These are phyloP conservation scores for Platanthera guangdongensis DNA, from an alignment of 106 monocot species.

Conservation along the genomic window DNA sequence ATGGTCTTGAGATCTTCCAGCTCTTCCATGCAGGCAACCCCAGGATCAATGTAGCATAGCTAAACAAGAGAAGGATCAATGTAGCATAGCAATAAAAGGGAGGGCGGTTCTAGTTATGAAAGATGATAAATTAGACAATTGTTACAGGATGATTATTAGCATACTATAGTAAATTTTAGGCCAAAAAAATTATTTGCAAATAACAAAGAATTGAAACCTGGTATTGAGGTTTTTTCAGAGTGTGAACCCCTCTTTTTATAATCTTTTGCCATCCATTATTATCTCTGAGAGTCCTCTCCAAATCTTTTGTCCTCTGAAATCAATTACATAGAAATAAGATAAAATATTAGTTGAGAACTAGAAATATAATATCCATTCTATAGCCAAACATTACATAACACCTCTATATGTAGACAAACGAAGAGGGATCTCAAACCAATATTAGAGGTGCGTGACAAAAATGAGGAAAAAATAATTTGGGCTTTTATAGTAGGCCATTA, in stretches of 20 bases:
- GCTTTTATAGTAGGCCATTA: too few relatives aligned
- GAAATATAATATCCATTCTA: too few relatives aligned
- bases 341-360: neutral
- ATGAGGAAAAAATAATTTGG: too few relatives aligned
- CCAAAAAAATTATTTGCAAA: too few relatives aligned
- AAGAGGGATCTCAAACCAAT: too few relatives aligned
- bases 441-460: too few relatives aligned
- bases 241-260: constrained; percentile 81
- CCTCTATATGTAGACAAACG: too few relatives aligned
- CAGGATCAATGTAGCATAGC: constrained; percentile 73
- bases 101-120: neutral
- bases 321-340: neutral
- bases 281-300: constrained; percentile 62
- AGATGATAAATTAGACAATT: too few relatives aligned
- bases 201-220: constrained; percentile 40
- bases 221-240: constrained; percentile 82
- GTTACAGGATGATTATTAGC: too few relatives aligned
- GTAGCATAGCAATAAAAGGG: neutral
- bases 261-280: constrained; percentile 75
- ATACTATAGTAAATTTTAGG: too few relatives aligned
- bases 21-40: constrained; percentile 39
- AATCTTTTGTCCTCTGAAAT: constrained; percentile 54
- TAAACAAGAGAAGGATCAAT: constrained; percentile 13
- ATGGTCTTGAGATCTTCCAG: constrained; percentile 59
- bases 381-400: too few relatives aligned